Evolutionary conservation across 495 filamentous ascomycete genomes (phyloP).

Genomic region (Annulohypoxylon maeteangense): DNA sequence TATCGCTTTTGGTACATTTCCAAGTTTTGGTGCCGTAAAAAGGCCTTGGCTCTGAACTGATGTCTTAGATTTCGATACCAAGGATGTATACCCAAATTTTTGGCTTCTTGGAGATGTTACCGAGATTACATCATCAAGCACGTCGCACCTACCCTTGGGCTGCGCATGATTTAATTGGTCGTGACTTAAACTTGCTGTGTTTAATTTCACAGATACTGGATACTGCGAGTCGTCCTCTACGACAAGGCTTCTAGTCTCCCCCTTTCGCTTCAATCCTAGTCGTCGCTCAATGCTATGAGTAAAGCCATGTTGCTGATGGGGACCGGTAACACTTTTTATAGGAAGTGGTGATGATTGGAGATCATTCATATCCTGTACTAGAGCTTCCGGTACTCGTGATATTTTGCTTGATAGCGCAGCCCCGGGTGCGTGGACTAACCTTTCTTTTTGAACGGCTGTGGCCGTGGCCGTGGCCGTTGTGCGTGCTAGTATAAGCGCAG

Average conservation of each 20-base stretch:
- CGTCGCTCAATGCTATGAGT: background rate
- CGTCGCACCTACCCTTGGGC: background rate
- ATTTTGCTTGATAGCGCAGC: background rate
- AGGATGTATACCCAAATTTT: background rate
- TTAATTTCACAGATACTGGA: slow-evolving; percentile 1
- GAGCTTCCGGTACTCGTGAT: background rate
- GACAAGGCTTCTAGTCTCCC: background rate
- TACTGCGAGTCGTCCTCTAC: background rate
- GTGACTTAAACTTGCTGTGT: background rate
- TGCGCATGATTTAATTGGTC: background rate
- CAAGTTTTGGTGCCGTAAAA: background rate
- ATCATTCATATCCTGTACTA: background rate
- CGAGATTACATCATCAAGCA: background rate
- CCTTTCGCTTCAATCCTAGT: background rate
- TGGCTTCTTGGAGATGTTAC: background rate
- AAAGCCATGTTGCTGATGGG: background rate
- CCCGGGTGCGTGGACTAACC: background rate
- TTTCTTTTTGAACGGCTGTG: background rate
- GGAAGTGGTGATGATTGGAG: background rate
- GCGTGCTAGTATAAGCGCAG: background rate
- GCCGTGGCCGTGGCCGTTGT: background rate
- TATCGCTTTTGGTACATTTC: background rate
- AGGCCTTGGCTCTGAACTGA: background rate
- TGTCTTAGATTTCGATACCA: background rate
- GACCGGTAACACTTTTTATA: background rate